phyloP scores from a whole-genome alignment of 2,329 filamentous ascomycete genomes.

The Metarhizium rileyi region DNA sequence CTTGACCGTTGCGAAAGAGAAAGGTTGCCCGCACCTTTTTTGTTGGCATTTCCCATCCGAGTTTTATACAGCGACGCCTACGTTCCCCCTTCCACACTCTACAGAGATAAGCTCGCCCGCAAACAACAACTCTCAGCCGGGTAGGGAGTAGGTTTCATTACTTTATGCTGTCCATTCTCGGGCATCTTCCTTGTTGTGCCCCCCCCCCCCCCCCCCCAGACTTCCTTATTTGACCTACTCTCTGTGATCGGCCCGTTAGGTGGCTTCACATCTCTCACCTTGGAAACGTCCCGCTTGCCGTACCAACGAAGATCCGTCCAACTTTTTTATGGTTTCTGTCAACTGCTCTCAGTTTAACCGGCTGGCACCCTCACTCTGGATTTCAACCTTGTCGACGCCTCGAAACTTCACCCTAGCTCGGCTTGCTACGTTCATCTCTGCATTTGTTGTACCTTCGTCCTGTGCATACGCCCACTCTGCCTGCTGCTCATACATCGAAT shows the following conservation, averaged over 20 bases:
- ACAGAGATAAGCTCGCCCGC: background rate
- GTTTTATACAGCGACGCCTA: background rate
- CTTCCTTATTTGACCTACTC: slow-evolving; percentile 2
- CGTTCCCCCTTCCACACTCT: background rate
- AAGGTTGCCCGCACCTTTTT: background rate
- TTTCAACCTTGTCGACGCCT: background rate
- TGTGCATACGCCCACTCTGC: background rate
- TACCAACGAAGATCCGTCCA: background rate
- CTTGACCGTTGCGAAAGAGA: background rate
- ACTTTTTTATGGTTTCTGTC: background rate
- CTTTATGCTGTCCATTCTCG: background rate
- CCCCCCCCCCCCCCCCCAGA: background rate
- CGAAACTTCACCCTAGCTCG: background rate
- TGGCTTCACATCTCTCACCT: background rate
- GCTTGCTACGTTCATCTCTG: slow-evolving; percentile 1
- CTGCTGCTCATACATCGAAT: background rate
- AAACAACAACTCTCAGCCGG: background rate
- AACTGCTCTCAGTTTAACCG: background rate
- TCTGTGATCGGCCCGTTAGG: slow-evolving; percentile 3
- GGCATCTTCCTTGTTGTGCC: background rate
- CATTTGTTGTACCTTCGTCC: background rate
- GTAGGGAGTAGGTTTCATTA: slow-evolving; percentile 2
- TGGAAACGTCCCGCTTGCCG: background rate
- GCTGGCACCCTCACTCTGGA: background rate
- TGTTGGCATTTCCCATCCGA: background rate